Evolutionary conservation across 306 rosid species (phyloP), one percentile per base, ranked within the genome.

Genomic region (Glycyrrhiza uralensis): DNA sequence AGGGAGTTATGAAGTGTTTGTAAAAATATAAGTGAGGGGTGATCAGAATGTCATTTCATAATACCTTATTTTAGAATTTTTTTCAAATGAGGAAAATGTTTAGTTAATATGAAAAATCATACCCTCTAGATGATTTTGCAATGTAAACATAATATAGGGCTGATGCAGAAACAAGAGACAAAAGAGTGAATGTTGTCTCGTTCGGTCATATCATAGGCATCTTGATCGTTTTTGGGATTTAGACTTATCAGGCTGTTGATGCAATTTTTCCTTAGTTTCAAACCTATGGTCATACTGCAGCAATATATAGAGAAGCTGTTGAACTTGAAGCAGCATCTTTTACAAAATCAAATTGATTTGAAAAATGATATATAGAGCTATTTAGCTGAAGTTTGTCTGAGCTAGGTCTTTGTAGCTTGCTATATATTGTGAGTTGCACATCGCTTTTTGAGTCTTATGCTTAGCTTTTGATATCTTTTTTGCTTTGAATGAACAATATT

Each of bases 361-460:
- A 63, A 57, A 39, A 19, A 35, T 7, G 30, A 49, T 15, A 49
- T 15, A 35, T 49, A 10, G 15, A 51, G 33, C 9, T 49, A 30
- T 59, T 51, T 63, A n/a, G 42, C 44, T 50, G 55, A 65, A 61
- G 28, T 56, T 38, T 69, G 36, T 61, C 69, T 51, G 54, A 75
- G 29, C 20, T 51, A 67, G 64, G 39, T 67, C 0, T 58, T 19
- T 29, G 32, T 35, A 22, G 57, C 12, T 20, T 54, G 26, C 19
- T 57, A 45, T 24, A 39, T 42, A 57, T 9, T 35, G 66, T 28
- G 32, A 56, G 24, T 46, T 35, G 71, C 10, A 47, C 24, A 0
- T 12, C n/a, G 7, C 33, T 56, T 38, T 66, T 36, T 56, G 12
- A 36, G 35, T n/a, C 59, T 65, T 64, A 24, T 38, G 80, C 65